A percentile compares a stretch with the other conserved stretches of the same genome.
Conservation (phyloP, 2,329 filamentous ascomycete species). For the Penicillium sp. region DNA sequence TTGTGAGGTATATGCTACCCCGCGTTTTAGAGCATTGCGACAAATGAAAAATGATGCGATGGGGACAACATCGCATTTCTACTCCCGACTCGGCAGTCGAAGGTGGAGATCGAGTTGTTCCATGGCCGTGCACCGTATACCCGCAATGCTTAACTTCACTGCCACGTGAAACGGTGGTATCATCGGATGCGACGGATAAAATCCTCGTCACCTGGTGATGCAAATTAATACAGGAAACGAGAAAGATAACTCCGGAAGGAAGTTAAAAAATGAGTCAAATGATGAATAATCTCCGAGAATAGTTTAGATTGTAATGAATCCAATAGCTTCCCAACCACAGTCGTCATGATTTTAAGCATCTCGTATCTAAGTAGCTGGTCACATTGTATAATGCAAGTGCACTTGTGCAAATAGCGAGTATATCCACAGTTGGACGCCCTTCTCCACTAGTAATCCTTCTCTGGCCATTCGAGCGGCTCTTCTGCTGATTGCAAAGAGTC, state of each 20-base stretch:
- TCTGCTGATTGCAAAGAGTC: conserved; percentile 12
- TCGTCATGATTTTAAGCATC: not conserved
- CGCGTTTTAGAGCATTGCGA: conserved; percentile 11
- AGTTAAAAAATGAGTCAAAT: not conserved
- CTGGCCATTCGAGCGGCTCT: not conserved
- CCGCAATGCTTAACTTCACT: conserved; percentile 16
- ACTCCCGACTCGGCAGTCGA: not conserved
- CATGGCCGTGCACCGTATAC: conserved; percentile 13
- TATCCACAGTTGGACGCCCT: not conserved
- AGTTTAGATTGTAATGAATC: not conserved
- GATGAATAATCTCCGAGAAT: not conserved
- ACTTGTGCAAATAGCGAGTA: not conserved
- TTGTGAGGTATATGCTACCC: conserved; percentile 5
- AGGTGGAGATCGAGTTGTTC: conserved; percentile 6
- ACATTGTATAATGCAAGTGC: conserved; percentile 2
- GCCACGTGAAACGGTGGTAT: conserved; percentile 4
- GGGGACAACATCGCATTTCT: not conserved
- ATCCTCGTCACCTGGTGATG: not conserved
- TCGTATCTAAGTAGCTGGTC: conserved; percentile 10
- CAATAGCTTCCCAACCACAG: not conserved
- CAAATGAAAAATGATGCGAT: conserved; percentile 6
- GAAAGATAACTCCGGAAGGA: not conserved
- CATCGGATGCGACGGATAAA: not conserved
- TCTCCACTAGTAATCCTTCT: not conserved
- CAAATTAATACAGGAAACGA: not conserved